Evolutionary conservation across 208 protist genomes (phyloP), one percentile per base, ranked within the genome.

Genomic region (Balamuthia mandrillaris): DNA sequence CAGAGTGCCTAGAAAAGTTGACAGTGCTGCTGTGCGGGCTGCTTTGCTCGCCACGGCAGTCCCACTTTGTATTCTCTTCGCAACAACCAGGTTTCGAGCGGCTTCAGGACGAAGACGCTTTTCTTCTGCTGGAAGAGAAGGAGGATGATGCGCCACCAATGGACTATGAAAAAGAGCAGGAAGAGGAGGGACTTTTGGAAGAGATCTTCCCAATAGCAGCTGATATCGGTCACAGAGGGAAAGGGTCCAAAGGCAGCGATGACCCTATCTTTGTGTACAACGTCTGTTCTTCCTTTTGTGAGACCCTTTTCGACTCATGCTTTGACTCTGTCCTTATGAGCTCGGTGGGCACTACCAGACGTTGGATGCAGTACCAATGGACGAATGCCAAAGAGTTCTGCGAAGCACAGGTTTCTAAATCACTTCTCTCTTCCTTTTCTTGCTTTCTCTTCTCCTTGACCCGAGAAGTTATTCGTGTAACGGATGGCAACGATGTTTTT

Each of bases 271-370:
- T 44, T 41, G 31, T 41, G 21, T 72, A 72, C 63, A 6, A 29
- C 9, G n/a, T 72, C 18, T 72, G 63, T 41, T 72, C 63, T 14
- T 72, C 63, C 37, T 72, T 72, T 24, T 72, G 63, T 35, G 63
- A 72, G 27, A 16, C 16, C 2, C 39, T 72, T 16, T 72, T 51
- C 12, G 31, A 35, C 14, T 35, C 63, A n/a, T 72, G 63, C 63
- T 9, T 35, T 14, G 39, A 63, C 18, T 6, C 6, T 18, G 18
- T 9, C 12, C 47, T 52, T 10, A 6, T 12, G 2, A 5, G 39
- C 24, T 21, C 63, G 3, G 42, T 35, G 63, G 63, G 49, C 7
- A n/a, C 16, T n/a, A 41, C 63, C 9, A 47, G 42, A 24, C 42
- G 24, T 10, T 72, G 63, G 63, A 41, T 16, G 39, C 39, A 72